These are phyloP conservation scores for Pyrenophora graminea DNA, from an alignment of 2,329 filamentous ascomycete species.

Conservation along the genomic window DNA sequence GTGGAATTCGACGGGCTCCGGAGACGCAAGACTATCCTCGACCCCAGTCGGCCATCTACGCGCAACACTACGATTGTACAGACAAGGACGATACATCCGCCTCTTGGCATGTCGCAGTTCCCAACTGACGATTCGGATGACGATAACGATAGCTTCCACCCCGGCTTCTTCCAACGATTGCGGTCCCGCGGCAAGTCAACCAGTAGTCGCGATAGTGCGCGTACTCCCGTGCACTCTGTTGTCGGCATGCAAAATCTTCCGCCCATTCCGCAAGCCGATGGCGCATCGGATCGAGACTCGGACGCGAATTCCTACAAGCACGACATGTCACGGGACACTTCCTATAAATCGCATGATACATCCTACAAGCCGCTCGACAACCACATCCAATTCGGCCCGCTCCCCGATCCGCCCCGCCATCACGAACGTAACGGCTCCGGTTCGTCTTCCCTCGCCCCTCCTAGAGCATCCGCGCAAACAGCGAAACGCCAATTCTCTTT, in stretches of 20 bases:
- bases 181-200: constrained; percentile 43
- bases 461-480: constrained; percentile 61
- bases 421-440: constrained; percentile 49
- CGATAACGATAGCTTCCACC: constrained; percentile 47
- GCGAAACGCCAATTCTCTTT: constrained; percentile 85
- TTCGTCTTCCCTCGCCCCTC: constrained; percentile 54
- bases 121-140: constrained; percentile 63
- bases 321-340: constrained; percentile 49
- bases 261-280: constrained; percentile 25
- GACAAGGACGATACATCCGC: constrained; percentile 66
- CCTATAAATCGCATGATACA: constrained; percentile 52
- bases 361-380: constrained; percentile 49
- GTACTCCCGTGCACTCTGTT: constrained; percentile 13
- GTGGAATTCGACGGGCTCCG: constrained; percentile 93
- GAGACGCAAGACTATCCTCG: constrained; percentile 66
- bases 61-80: constrained; percentile 47
- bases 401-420: constrained; percentile 37
- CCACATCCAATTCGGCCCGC: constrained; percentile 52
- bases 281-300: constrained; percentile 30
- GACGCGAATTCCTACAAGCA: constrained; percentile 54
- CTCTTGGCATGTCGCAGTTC: constrained; percentile 85
- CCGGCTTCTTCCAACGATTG: constrained; percentile 52
- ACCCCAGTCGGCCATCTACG: constrained; percentile 44
- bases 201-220: constrained; percentile 27
- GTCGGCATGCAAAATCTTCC: constrained; percentile 33